Percentiles rank a stretch among this genome's conserved stretches.
These are phyloP conservation scores for Aspergillus cavernicola DNA, from an alignment of 495 filamentous ascomycete genomes.

Conservation along the genomic window DNA sequence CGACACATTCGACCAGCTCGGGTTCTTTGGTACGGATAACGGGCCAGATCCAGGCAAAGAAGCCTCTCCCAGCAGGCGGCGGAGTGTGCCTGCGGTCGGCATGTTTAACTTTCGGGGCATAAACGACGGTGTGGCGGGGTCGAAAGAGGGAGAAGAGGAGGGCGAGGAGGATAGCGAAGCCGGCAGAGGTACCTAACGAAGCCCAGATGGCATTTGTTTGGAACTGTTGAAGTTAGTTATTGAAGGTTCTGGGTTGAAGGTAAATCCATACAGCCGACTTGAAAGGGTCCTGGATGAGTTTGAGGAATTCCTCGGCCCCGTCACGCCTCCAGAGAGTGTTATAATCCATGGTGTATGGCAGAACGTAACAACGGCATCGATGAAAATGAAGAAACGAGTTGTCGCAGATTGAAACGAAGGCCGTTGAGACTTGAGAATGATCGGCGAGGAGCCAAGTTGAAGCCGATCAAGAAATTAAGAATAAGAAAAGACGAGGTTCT, in stretches of 20 bases:
- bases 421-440: conserved; percentile 4
- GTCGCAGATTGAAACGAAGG: conserved; percentile 6
- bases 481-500: background rate
- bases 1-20: conserved; percentile 70
- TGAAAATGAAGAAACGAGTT: background rate
- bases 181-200: conserved; percentile 79
- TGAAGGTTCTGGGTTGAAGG: no score
- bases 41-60: conserved; percentile 81
- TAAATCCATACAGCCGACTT: conserved; percentile 41
- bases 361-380: conserved; percentile 26
- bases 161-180: conserved; percentile 65
- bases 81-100: conserved; percentile 88
- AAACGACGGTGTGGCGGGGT: conserved; percentile 85
- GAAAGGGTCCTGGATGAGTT: conserved; percentile 48
- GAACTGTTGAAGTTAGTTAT: conserved; percentile 37
- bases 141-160: conserved; percentile 83
- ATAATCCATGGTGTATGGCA: conserved; percentile 32
- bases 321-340: conserved; percentile 21
- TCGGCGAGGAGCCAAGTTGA: background rate
- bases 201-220: conserved; percentile 65
- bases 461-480: background rate
- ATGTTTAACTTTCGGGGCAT: conserved; percentile 91
- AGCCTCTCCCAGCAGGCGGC: conserved; percentile 80
- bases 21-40: conserved; percentile 72
- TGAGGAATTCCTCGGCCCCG: conserved; percentile 38